phyloP scores from a whole-genome alignment of 2,329 filamentous ascomycete genomes.

The Orbilia quercus region DNA sequence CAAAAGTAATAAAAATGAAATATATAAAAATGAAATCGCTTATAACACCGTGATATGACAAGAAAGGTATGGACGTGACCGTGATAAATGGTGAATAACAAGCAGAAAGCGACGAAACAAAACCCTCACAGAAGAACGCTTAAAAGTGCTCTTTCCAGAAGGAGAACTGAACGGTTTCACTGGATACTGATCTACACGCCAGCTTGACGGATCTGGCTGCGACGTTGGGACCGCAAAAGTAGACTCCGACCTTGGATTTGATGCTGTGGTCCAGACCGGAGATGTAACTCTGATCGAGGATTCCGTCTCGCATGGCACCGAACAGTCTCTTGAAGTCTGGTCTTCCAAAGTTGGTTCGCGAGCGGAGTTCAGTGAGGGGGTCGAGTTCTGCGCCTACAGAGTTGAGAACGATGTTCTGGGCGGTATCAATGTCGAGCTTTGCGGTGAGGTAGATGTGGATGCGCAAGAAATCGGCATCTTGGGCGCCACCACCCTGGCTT shows the following conservation, averaged over 20 bases:
- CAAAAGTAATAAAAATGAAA: slow-evolving; percentile 33
- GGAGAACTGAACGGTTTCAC: slow-evolving; percentile 85
- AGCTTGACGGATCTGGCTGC: slow-evolving; percentile 84
- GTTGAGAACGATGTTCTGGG: slow-evolving; percentile 97
- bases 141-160: slow-evolving; percentile 94
- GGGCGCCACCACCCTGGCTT: slow-evolving; percentile 75
- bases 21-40: slow-evolving; percentile 41
- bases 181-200: slow-evolving; percentile 78
- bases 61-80: slow-evolving; percentile 47
- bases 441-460: slow-evolving; percentile 99
- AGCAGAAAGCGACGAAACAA: slow-evolving; percentile 19
- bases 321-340: slow-evolving; percentile 88
- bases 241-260: slow-evolving; percentile 90
- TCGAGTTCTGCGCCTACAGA: slow-evolving; percentile 88
- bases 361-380: slow-evolving; percentile 89
- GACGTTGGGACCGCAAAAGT: slow-evolving; percentile 91
- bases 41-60: slow-evolving; percentile 56
- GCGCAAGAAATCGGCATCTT: slow-evolving; percentile 81
- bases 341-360: slow-evolving; percentile 91
- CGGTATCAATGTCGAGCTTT: slow-evolving; percentile 87
- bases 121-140: slow-evolving; percentile 16
- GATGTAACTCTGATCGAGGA: slow-evolving; percentile 85
- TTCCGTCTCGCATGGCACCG: slow-evolving; percentile 84
- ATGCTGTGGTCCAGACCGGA: slow-evolving; percentile 79
- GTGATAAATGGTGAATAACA: slow-evolving; percentile 16